Conservation (phyloP, 768 basidiomycete species). For the Coprinellus micaceus region DNA sequence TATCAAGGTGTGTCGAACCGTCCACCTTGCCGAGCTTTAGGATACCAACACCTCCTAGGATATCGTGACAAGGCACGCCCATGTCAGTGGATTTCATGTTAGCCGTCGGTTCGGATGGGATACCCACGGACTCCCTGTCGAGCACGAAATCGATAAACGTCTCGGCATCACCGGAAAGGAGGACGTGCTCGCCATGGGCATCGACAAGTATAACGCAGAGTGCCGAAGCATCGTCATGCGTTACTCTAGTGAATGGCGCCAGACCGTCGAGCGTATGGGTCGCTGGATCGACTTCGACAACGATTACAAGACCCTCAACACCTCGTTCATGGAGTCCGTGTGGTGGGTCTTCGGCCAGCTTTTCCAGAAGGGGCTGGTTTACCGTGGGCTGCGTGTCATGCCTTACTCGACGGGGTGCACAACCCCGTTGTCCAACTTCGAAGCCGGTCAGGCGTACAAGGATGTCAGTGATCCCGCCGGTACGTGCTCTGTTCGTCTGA, state of each 20-base stretch:
- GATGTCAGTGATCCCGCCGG: conserved; percentile 93
- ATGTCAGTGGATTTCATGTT: conserved; percentile 90
- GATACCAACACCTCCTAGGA: conserved; percentile 52
- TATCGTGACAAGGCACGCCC: conserved; percentile 94
- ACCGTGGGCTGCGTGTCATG: conserved; percentile 93
- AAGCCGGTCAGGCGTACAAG: conserved; percentile 87
- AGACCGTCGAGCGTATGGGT: conserved; percentile 95
- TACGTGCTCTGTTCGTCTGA: conserved; percentile 42
- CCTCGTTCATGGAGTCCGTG: conserved; percentile 93
- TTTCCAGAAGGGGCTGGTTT: conserved; percentile 90
- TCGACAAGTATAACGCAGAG: conserved; percentile 96
- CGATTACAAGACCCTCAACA: conserved; percentile 96
- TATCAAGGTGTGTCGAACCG: conserved; percentile 63
- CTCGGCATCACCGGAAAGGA: conserved; percentile 88
- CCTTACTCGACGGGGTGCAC: conserved; percentile 96
- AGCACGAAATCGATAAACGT: conserved; percentile 98
- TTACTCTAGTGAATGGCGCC: conserved; percentile 90
- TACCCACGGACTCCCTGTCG: conserved; percentile 96
- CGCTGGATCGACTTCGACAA: conserved; percentile 99
- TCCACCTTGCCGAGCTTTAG: neutral
- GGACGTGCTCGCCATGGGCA: conserved; percentile 93
- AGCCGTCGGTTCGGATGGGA: conserved; percentile 97
- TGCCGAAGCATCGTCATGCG: conserved; percentile 97
- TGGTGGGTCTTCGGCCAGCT: conserved; percentile 99
- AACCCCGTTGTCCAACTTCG: conserved; percentile 96